These are phyloP conservation scores for Calophaca sinica DNA, from an alignment of 306 rosid species.

Conservation along the genomic window DNA sequence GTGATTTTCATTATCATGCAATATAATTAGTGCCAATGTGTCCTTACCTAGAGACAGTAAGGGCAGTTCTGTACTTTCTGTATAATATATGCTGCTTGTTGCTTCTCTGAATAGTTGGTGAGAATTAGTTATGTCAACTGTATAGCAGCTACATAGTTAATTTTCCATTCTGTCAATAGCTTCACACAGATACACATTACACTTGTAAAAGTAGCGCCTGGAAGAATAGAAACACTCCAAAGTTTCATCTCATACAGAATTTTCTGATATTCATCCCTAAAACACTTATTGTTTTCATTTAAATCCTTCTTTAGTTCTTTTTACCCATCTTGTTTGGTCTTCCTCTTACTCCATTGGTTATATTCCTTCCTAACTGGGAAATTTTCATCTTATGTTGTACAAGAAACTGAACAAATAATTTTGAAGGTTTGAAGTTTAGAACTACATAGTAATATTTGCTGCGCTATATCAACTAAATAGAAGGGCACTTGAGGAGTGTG, in stretches of 20 bases:
- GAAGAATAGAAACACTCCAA: background rate
- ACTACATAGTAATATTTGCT: background rate
- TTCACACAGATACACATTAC: background rate
- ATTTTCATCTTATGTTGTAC: too few relatives aligned
- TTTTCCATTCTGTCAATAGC: slow-evolving; percentile 3
- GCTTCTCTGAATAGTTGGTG: background rate
- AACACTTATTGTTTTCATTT: slow-evolving; percentile 22
- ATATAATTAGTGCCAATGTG: background rate
- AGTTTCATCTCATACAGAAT: background rate
- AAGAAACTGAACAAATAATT: slow-evolving; percentile 7
- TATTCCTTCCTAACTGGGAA: too few relatives aligned
- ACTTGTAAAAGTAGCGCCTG: background rate
- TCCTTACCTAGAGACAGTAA: background rate
- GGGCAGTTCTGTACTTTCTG: too few relatives aligned
- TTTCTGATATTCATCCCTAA: background rate
- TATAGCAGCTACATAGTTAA: background rate
- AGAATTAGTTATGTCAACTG: slow-evolving; percentile 1
- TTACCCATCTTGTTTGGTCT: too few relatives aligned
- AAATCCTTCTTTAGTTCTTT: background rate
- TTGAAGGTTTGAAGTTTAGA: slow-evolving; percentile 6
- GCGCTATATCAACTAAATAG: too few relatives aligned
- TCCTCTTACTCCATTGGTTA: too few relatives aligned
- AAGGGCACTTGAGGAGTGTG: too few relatives aligned
- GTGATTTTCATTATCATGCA: background rate
- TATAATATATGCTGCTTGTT: background rate